A percentile compares a stretch with the other conserved stretches of the same genome.
These are phyloP conservation scores for Petunia hybrid DNA, from an alignment of 305 asterid species.

Conservation along the genomic window DNA sequence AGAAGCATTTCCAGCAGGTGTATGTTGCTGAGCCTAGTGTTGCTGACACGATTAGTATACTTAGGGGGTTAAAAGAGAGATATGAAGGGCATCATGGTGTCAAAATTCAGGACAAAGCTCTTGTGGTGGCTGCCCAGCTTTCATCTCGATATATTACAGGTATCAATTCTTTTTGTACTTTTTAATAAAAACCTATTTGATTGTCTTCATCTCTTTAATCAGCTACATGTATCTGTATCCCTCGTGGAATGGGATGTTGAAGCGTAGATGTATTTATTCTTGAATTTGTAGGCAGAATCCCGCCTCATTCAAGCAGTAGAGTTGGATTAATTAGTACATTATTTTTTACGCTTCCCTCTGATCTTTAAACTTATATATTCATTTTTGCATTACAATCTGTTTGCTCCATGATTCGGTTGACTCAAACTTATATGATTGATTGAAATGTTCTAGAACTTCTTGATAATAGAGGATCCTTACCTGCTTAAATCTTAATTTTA, in stretches of 20 bases:
- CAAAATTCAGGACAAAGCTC: constrained; percentile 32
- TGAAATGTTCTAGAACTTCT: not conserved
- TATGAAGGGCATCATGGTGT: constrained; percentile 37
- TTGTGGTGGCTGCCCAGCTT: constrained; percentile 67
- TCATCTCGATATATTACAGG: constrained; percentile 83
- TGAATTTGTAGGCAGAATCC: not conserved
- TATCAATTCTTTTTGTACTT: constrained; percentile 29
- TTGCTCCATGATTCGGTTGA: not conserved
- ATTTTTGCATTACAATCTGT: not conserved
- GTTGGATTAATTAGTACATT: not conserved
- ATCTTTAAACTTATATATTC: not conserved
- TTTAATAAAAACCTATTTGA: no score
- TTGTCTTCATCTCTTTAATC: no score
- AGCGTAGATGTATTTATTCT: not conserved
- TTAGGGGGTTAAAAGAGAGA: constrained; percentile 42
- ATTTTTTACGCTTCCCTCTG: not conserved
- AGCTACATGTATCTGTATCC: not conserved
- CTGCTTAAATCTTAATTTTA: not conserved
- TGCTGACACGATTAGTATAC: constrained; percentile 40
- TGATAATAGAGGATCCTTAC: no score
- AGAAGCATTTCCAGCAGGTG: no score
- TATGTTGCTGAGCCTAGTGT: constrained; percentile 28
- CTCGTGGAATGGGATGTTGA: not conserved
- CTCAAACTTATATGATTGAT: not conserved
- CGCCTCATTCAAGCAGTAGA: not conserved